Conservation (phyloP, 208 protist genomes). For the Phytomonas francai region DNA sequence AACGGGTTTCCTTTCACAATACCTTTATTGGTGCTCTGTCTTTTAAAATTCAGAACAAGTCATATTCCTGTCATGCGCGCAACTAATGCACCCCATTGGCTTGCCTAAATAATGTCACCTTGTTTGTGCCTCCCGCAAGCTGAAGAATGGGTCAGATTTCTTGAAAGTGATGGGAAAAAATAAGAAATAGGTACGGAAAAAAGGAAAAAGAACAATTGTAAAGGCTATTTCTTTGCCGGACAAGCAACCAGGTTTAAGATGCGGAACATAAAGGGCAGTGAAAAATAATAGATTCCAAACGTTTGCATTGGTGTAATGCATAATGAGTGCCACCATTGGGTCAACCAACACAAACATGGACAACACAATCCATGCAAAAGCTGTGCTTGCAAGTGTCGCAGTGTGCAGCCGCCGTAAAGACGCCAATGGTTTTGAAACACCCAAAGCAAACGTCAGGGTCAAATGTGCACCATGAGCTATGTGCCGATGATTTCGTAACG, state of each 20-base stretch:
- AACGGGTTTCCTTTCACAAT: not conserved
- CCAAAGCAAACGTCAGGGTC: conserved; percentile 33
- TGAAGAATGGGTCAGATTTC: not conserved
- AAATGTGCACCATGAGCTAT: conserved; percentile 30
- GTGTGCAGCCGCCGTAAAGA: conserved; percentile 19
- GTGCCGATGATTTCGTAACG: conserved; percentile 5
- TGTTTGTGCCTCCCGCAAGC: no score
- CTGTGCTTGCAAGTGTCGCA: conserved; percentile 25
- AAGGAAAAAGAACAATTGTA: conserved; percentile 6
- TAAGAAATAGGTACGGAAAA: conserved; percentile 5
- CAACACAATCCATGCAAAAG: conserved; percentile 23
- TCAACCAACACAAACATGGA: conserved; percentile 3
- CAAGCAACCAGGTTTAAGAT: not conserved
- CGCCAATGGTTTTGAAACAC: conserved; percentile 33
- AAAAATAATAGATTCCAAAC: not conserved
- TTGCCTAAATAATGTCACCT: not conserved
- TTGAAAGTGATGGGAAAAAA: conserved; percentile 6
- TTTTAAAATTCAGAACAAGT: not conserved
- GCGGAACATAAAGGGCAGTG: not conserved
- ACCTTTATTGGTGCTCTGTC: not conserved
- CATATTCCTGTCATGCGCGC: not conserved
- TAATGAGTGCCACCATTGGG: not conserved
- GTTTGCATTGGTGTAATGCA: not conserved
- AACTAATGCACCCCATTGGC: not conserved
- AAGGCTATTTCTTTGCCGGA: not conserved